Evolutionary conservation across 1,284 basidiomycete species (phyloP).

Genomic region (Leucocoprinus gongylophorus): DNA sequence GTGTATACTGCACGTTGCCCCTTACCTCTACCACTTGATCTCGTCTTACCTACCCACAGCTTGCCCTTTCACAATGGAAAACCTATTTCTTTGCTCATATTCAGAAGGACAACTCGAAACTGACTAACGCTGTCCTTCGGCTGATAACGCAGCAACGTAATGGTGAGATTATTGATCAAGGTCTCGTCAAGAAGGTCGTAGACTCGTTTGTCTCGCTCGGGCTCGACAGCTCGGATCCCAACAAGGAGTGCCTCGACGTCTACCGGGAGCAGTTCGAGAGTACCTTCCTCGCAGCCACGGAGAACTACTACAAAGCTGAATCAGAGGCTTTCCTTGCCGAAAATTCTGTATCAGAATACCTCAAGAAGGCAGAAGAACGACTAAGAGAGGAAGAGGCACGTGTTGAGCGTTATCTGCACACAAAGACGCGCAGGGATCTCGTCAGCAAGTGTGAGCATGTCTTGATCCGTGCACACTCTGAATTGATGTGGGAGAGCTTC

Average conservation of each 20-base stretch:
- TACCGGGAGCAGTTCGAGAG: conserved; percentile 91
- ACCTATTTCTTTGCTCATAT: conserved; percentile 86
- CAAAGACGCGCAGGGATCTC: conserved; percentile 79
- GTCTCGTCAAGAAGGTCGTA: conserved; percentile 92
- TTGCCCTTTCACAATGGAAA: conserved; percentile 96
- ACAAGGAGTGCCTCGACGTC: conserved; percentile 90
- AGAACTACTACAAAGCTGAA: conserved; percentile 89
- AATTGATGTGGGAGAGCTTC: conserved; percentile 93
- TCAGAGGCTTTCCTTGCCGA: conserved; percentile 86
- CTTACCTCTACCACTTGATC: neutral
- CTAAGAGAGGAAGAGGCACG: conserved; percentile 93
- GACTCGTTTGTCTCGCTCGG: conserved; percentile 97
- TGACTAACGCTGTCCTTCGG: conserved; percentile 84
- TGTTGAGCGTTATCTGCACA: conserved; percentile 92
- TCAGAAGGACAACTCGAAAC: conserved; percentile 71
- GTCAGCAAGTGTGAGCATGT: conserved; percentile 90
- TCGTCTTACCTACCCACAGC: conserved; percentile 37
- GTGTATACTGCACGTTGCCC: conserved; percentile 82
- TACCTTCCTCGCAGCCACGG: conserved; percentile 85
- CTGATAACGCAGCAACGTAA: conserved; percentile 92
- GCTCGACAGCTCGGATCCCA: conserved; percentile 85
- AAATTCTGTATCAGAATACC: conserved; percentile 93
- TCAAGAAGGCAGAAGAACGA: conserved; percentile 93
- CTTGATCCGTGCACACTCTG: conserved; percentile 84
- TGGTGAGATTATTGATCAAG: conserved; percentile 91